Percentiles rank a stretch among this genome's conserved stretches.
These are phyloP conservation scores for Colletotrichum chlorophyti DNA, from an alignment of 2,329 filamentous ascomycete genomes.

Conservation along the genomic window DNA sequence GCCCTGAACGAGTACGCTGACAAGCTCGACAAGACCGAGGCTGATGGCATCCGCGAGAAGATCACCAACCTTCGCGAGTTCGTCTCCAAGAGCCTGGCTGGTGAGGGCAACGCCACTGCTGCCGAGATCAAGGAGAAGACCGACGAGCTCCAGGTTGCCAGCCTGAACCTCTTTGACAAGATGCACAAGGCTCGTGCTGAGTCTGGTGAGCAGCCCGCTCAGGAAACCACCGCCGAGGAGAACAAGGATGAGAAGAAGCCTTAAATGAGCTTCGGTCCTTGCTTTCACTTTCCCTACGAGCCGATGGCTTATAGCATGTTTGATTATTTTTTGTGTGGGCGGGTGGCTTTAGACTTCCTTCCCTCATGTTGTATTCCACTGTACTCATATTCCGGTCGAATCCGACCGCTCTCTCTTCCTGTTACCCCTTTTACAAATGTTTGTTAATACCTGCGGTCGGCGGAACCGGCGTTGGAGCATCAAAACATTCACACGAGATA, in stretches of 20 bases:
- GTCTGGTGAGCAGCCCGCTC: constrained; percentile 61
- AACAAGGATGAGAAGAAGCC: constrained; percentile 80
- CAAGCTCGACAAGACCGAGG: constrained; percentile 95
- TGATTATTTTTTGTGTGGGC: constrained; percentile 41
- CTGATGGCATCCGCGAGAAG: constrained; percentile 93
- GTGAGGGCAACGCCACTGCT: constrained; percentile 84
- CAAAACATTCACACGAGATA: constrained; percentile 50
- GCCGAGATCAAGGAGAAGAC: constrained; percentile 98
- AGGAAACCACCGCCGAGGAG: constrained; percentile 62
- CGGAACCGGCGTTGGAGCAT: constrained; percentile 60
- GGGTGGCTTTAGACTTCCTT: constrained; percentile 42
- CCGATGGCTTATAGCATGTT: constrained; percentile 32
- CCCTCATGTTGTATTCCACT: constrained; percentile 51
- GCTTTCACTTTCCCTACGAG: constrained; percentile 35
- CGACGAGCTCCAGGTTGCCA: constrained; percentile 95
- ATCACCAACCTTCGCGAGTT: constrained; percentile 85
- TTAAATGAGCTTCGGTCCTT: constrained; percentile 57
- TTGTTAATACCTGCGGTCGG: constrained; percentile 52
- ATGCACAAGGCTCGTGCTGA: constrained; percentile 95
- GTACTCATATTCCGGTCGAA: constrained; percentile 56
- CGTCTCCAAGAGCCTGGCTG: constrained; percentile 92
- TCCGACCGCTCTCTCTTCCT: constrained; percentile 37
- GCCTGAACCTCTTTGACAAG: constrained; percentile 98
- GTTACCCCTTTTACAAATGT: constrained; percentile 50
- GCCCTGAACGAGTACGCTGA: constrained; percentile 96